phyloP scores from a whole-genome alignment of 2,329 filamentous ascomycete species.

The Cercospora janseana region DNA sequence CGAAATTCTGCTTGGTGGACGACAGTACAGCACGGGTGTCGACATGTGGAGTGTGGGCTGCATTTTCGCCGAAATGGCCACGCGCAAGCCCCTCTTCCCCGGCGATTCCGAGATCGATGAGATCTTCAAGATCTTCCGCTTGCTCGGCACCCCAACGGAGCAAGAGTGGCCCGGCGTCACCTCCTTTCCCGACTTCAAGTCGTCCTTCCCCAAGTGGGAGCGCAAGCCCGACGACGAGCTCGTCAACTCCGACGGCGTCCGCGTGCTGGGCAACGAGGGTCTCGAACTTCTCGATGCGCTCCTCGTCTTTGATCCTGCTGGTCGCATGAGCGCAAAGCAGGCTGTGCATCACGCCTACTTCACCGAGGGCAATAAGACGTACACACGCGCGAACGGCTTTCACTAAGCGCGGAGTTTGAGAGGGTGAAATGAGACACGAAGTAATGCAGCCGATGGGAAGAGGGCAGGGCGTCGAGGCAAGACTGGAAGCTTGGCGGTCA shows the following conservation, averaged over 20 bases:
- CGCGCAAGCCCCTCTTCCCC: conserved; percentile 85
- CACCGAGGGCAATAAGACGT: conserved; percentile 11
- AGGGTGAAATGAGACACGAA: conserved; percentile 4
- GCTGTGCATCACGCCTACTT: conserved; percentile 85
- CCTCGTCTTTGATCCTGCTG: conserved; percentile 83
- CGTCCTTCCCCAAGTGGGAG: conserved; percentile 87
- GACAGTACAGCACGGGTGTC: conserved; percentile 89
- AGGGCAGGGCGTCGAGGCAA: not conserved
- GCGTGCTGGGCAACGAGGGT: conserved; percentile 65
- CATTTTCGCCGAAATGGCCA: conserved; percentile 97
- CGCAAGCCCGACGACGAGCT: conserved; percentile 65
- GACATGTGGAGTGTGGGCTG: conserved; percentile 96
- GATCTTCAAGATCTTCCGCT: conserved; percentile 86
- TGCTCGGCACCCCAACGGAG: conserved; percentile 81
- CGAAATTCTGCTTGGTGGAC: conserved; percentile 84
- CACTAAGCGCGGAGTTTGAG: not conserved
- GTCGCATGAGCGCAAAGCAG: conserved; percentile 85
- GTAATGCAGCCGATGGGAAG: conserved; percentile 3
- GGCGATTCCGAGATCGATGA: conserved; percentile 92
- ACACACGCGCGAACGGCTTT: conserved; percentile 6
- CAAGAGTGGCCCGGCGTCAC: conserved; percentile 84
- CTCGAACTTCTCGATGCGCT: conserved; percentile 67
- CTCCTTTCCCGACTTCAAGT: conserved; percentile 91
- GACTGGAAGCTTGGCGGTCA: not conserved
- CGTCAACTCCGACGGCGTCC: conserved; percentile 57